Percentiles rank a stretch among this genome's conserved stretches.
Conservation (phyloP, 208 protist genomes). For the Acanthamoeba sp. region DNA sequence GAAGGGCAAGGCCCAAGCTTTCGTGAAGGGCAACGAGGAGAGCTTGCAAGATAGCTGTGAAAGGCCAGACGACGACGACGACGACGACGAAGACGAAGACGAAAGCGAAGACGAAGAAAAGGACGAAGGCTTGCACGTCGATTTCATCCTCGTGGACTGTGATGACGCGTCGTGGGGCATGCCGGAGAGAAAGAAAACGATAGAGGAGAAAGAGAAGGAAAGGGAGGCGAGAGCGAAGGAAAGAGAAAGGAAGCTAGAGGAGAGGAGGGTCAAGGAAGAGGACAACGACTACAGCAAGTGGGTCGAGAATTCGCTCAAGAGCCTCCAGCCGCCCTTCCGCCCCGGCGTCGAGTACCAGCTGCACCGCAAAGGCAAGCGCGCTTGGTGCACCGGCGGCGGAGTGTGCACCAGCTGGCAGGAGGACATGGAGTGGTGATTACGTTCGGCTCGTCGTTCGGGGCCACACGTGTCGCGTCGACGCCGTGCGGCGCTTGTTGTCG, state of each 20-base stretch:
- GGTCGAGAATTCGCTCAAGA: neutral
- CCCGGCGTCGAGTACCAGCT: neutral
- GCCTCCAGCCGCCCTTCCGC: neutral
- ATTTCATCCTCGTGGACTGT: too few species aligned
- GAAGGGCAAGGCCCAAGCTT: neutral
- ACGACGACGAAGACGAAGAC: neutral
- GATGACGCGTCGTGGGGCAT: too few species aligned
- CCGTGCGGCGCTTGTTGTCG: too few species aligned
- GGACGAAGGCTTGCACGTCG: too few species aligned
- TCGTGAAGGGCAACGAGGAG: neutral
- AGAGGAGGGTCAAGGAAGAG: neutral
- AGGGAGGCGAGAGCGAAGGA: neutral
- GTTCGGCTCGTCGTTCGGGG: too few species aligned
- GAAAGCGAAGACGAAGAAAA: neutral
- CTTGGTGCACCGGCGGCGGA: neutral
- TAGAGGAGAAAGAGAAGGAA: neutral
- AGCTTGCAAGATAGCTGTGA: neutral
- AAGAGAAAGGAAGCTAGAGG: neutral
- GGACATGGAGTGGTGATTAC: conserved; percentile 29
- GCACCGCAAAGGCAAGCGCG: neutral
- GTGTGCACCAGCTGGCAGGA: neutral
- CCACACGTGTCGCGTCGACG: too few species aligned
- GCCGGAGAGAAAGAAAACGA: too few species aligned
- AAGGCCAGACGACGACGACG: neutral
- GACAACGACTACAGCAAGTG: neutral